Evolutionary conservation across 169 alveolate species (phyloP).

Genomic region (Toxoplasma gondii): DNA sequence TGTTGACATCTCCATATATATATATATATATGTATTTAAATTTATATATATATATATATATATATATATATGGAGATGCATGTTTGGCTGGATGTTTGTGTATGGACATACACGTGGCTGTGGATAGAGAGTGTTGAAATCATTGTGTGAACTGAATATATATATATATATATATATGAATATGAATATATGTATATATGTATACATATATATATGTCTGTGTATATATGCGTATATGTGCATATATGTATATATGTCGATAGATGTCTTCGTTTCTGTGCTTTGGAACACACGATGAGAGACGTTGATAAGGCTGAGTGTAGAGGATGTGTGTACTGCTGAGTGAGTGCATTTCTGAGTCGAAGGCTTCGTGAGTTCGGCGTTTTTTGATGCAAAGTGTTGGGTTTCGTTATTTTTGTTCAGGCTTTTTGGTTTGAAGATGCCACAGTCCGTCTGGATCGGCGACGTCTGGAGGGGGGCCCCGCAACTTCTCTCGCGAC

Average conservation of each 20-base stretch:
- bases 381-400: too few relatives aligned
- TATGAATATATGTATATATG: background rate
- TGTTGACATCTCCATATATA: background rate
- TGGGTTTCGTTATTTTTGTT: too few relatives aligned
- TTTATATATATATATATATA: too few relatives aligned
- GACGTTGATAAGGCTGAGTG: too few relatives aligned
- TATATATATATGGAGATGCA: background rate
- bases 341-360: too few relatives aligned
- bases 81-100: background rate
- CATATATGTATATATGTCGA: too few relatives aligned
- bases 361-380: too few relatives aligned
- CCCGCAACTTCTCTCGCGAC: background rate
- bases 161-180: background rate
- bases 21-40: background rate
- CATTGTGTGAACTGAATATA: too few relatives aligned
- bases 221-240: background rate
- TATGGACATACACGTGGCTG: background rate
- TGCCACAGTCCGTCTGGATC: background rate
- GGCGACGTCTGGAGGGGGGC: background rate
- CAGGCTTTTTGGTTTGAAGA: background rate
- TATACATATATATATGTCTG: background rate
- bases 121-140: background rate
- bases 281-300: too few relatives aligned
- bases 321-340: too few relatives aligned
- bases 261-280: background rate